Percentiles rank a stretch among this genome's conserved stretches.
These are phyloP conservation scores for Globisporangium cederbergense DNA, from an alignment of 352 stramenopile genomes.

Conservation along the genomic window DNA sequence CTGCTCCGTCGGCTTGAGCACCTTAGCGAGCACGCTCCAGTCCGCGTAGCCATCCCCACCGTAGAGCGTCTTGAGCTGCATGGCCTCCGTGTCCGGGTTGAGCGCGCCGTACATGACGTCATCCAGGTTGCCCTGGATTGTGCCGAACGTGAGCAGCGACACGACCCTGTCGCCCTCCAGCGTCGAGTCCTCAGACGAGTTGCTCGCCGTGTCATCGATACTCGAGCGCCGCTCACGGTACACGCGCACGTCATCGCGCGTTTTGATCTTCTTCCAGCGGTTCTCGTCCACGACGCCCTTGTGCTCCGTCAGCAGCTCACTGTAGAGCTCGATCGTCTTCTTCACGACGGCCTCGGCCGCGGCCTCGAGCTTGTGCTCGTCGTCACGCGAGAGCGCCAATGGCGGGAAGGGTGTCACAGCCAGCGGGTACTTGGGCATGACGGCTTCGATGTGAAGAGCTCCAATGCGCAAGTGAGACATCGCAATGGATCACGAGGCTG, in stretches of 20 bases:
- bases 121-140: conserved; percentile 35
- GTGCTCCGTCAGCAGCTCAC: conserved; percentile 29
- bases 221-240: conserved; percentile 13
- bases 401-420: conserved; percentile 35
- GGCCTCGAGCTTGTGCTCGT: conserved; percentile 32
- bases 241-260: conserved; percentile 23
- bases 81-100: conserved; percentile 39
- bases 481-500: no score
- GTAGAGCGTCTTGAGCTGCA: conserved; percentile 55
- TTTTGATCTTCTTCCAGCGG: conserved; percentile 53
- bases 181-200: background rate
- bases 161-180: background rate
- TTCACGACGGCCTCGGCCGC: conserved; percentile 37
- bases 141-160: conserved; percentile 26
- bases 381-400: conserved; percentile 35
- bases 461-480: background rate
- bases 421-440: conserved; percentile 32
- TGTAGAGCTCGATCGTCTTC: conserved; percentile 44
- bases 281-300: conserved; percentile 33
- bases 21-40: conserved; percentile 34
- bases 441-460: background rate
- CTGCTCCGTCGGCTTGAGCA: conserved; percentile 29
- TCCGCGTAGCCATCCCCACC: conserved; percentile 47
- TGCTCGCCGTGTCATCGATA: background rate
- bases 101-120: conserved; percentile 63